Conservation (phyloP, 805 yeast genomes). For the Ogataea minuta region DNA sequence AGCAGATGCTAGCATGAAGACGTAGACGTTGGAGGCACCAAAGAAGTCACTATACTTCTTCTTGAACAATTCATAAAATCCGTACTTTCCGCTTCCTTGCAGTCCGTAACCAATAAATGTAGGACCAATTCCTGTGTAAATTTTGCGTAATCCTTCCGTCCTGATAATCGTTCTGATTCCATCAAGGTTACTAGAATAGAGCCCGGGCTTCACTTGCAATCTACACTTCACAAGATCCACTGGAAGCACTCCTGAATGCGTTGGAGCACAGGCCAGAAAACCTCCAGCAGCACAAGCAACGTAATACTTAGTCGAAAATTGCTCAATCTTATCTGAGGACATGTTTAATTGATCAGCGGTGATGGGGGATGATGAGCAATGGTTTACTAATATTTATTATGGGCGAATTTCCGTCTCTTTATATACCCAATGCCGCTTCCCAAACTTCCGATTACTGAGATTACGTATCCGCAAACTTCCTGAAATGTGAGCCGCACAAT, state of each 20-base stretch:
- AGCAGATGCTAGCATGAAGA: constrained; percentile 84
- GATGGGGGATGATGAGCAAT: too few species aligned
- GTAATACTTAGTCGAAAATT: constrained; percentile 63
- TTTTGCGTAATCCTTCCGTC: constrained; percentile 69
- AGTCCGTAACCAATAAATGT: constrained; percentile 89
- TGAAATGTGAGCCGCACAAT: constrained; percentile 7
- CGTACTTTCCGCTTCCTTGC: constrained; percentile 98
- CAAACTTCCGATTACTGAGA: too few species aligned
- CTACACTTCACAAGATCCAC: constrained; percentile 92
- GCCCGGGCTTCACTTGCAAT: constrained; percentile 73
- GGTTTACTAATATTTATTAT: not conserved
- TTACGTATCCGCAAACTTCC: constrained; percentile 10
- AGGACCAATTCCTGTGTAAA: constrained; percentile 89
- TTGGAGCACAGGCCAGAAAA: constrained; percentile 90
- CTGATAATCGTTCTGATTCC: constrained; percentile 78
- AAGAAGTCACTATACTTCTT: constrained; percentile 65
- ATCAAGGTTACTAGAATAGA: constrained; percentile 73
- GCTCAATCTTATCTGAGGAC: constrained; percentile 39
- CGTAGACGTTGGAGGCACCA: constrained; percentile 69
- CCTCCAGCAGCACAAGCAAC: constrained; percentile 78
- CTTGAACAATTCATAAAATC: constrained; percentile 90
- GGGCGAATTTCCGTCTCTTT: too few species aligned
- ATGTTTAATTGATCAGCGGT: not conserved
- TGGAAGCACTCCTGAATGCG: constrained; percentile 92
- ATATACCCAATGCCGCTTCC: too few species aligned